These are phyloP conservation scores for Tolypocladium pustulatum DNA, from an alignment of 2,329 filamentous ascomycete species.

Conservation along the genomic window DNA sequence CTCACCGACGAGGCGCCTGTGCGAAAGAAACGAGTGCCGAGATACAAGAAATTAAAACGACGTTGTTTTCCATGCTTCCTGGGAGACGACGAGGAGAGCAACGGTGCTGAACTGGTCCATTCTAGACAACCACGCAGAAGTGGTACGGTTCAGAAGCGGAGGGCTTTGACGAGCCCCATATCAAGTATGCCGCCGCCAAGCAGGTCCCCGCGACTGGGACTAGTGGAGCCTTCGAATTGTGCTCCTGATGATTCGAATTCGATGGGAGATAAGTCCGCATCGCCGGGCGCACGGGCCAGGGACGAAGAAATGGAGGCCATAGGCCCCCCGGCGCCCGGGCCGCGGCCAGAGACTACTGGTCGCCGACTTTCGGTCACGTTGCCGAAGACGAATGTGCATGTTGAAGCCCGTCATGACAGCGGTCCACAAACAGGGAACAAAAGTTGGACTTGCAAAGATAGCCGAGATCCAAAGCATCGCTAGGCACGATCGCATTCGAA, in stretches of 20 bases:
- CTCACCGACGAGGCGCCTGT: slow-evolving; percentile 19
- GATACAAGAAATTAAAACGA: slow-evolving; percentile 6
- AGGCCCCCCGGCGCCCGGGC: neutral
- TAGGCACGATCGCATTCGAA: neutral
- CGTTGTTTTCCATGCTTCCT: slow-evolving; percentile 20
- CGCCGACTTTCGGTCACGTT: neutral
- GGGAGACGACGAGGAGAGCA: slow-evolving; percentile 10
- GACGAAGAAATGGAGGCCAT: neutral
- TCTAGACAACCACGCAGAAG: slow-evolving; percentile 5
- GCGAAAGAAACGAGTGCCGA: slow-evolving; percentile 8
- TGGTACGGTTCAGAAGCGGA: neutral
- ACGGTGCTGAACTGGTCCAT: slow-evolving; percentile 13
- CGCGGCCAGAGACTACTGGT: neutral
- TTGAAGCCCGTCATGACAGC: neutral
- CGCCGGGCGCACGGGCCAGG: neutral
- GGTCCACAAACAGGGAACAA: neutral
- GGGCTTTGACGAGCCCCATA: neutral
- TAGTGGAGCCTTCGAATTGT: neutral
- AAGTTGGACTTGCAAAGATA: neutral
- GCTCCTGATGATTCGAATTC: slow-evolving; percentile 4
- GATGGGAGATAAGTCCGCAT: neutral
- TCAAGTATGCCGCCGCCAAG: neutral
- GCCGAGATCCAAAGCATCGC: neutral
- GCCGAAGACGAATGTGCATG: neutral
- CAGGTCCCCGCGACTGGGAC: slow-evolving; percentile 1